Evolutionary conservation across 2,329 filamentous ascomycete species (phyloP), one percentile per base, ranked within the genome.

Genomic region (Aurifilum marmelostoma): DNA sequence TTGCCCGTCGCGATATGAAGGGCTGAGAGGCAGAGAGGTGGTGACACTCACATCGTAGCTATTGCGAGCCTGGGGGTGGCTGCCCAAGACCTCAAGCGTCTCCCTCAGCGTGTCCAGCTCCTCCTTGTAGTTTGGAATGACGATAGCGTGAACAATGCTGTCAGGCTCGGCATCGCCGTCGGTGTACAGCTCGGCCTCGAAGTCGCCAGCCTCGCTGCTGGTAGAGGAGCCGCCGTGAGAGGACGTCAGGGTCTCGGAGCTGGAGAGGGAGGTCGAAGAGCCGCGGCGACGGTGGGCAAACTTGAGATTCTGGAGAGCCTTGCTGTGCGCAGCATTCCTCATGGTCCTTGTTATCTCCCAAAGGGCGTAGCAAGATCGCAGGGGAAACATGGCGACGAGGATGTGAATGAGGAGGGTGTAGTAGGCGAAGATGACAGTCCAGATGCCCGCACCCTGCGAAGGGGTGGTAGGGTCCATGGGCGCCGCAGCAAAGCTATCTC

Each of bases 91-190:
- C 54, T 89, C 87, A 27, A 93, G 79, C 0, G 91, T 92, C 75
- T 91, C 89, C 71, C 87, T 84, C 61, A 92, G 80, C 0, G 88
- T 91, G 69, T 91, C 88, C 68, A 89, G 80, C 68, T 92, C 89
- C 77, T 93, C 91, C 77, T 91, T 91, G 80, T 92, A 93, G 75
- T 92, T 92, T 24, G 91, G 91, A 58, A 93, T 83, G 72, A 92
- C 82, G 71, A 93, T 91, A 18, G 87, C 88, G 75, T 92, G 89
- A 39, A 91, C 79, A 67, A 91, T 78, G 32, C 80, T 80, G 54
- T 83, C 80, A n/a, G 79, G 75, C 0, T 80, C 77, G 12, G 78
- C 76, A 24, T 83, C 82, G 59, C 73, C 77, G 62, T 87, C 85
- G 59, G 80, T 78, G 72, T 81, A 82, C 66, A 81, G 76, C 50